Evolutionary conservation across 73 alveolate species (phyloP), one percentile per base, ranked within the genome.

Genomic region (Paraurostyla sp.): DNA sequence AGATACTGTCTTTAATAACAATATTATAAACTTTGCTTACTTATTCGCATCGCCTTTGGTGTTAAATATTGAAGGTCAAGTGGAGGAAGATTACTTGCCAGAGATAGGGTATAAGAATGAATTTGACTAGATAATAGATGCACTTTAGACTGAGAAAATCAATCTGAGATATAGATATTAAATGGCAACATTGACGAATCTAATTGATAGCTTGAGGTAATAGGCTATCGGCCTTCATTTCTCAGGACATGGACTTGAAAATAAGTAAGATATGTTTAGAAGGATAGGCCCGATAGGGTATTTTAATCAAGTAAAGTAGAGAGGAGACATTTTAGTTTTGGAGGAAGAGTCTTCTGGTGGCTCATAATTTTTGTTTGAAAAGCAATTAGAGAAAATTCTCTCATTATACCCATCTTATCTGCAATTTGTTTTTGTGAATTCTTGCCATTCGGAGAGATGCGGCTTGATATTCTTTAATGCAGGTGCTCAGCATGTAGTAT

Each of bases 211-310:
- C 7, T 18, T 85, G 42, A 45, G 54, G 4, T 83, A 85, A 56
- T 36, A 43, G 42, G 80, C 93, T 1, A 35, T 85, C 18, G 93
- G 87, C 57, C 27, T 85, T 11, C 93, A 85, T 41, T 85, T 85
- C 69, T 71, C 88, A 18, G 93, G 93, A 0, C 93, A 85, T 40
- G 93, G 93, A n/a, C 23, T 85, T 45, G 15, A 85, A 54, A 85
- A 85, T 54, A 60, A 46, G 35, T 32, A 40, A 29, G 57, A 58
- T 29, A 42, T 40, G 27, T 33, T 85, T n/a, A 62, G 82, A 7
- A 27, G 45, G 32, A 80, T 43, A 30, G 35, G 27, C 48, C 13
- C 13, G 57, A 46, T 15, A 18, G 25, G 56, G 4, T 32, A 18
- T 75, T 22, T 16, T 83, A 65, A 27, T 50, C 45, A 85, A 58